Conservation (phyloP, 352 stramenopile species). For the Globisporangium mamillatum region DNA sequence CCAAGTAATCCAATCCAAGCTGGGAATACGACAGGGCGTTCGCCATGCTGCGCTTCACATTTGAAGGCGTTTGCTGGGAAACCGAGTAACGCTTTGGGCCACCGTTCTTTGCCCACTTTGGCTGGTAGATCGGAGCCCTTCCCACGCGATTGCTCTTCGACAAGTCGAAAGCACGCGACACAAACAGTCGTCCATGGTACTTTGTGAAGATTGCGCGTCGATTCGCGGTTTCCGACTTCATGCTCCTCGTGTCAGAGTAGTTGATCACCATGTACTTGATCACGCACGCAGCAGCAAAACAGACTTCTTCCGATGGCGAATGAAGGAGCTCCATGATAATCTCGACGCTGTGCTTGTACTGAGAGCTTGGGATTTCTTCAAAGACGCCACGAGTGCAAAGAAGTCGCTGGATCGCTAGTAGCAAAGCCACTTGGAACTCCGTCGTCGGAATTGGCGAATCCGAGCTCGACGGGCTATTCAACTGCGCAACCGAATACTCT, state of each 20-base stretch:
- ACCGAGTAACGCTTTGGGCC: slow-evolving; percentile 11
- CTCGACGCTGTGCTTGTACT: slow-evolving; percentile 83
- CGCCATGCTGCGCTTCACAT: slow-evolving; percentile 68
- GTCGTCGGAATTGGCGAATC: slow-evolving; percentile 79
- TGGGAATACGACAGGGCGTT: slow-evolving; percentile 81
- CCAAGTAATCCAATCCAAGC: slow-evolving; percentile 78
- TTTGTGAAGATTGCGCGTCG: slow-evolving; percentile 82
- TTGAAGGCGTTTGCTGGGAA: slow-evolving; percentile 31
- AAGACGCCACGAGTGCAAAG: slow-evolving; percentile 82
- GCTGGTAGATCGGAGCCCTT: slow-evolving; percentile 30
- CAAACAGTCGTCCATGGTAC: slow-evolving; percentile 79
- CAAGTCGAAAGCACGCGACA: slow-evolving; percentile 78
- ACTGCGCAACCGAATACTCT: slow-evolving; percentile 76
- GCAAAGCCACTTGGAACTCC: slow-evolving; percentile 77
- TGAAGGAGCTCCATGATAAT: slow-evolving; percentile 87
- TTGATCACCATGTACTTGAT: slow-evolving; percentile 91
- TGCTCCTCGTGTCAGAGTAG: slow-evolving; percentile 83
- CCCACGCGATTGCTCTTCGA: slow-evolving; percentile 75
- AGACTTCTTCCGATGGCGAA: slow-evolving; percentile 83
- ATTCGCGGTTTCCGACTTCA: slow-evolving; percentile 85
- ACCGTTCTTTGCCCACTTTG: slow-evolving; percentile 22
- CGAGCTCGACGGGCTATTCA: slow-evolving; percentile 78
- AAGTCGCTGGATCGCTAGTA: slow-evolving; percentile 77
- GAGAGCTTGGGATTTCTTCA: slow-evolving; percentile 82
- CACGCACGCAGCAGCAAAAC: slow-evolving; percentile 75